Evolutionary conservation across 345 rosid species (phyloP).

Genomic region (Sonneratia alba): DNA sequence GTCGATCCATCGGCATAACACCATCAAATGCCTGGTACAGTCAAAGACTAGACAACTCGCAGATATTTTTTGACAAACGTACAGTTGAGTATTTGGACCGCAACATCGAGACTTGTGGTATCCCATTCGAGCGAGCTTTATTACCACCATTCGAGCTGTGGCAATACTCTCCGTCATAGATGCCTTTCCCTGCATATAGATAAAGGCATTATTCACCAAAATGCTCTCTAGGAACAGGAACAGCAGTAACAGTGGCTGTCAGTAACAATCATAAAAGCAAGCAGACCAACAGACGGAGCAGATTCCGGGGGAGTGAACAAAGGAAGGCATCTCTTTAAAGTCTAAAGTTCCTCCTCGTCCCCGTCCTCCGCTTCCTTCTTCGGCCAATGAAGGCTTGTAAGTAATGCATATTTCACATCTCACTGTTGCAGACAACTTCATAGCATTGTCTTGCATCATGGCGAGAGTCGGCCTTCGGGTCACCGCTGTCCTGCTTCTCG

Average conservation of each 20-base stretch:
- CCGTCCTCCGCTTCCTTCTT: neutral
- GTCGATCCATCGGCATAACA: too few relatives aligned
- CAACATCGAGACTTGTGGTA: too few relatives aligned
- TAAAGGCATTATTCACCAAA: neutral
- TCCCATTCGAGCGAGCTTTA: too few relatives aligned
- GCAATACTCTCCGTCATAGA: too few relatives aligned
- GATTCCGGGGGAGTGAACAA: neutral
- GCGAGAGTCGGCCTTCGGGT: neutral
- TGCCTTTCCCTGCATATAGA: neutral
- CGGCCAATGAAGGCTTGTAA: neutral
- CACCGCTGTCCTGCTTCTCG: neutral
- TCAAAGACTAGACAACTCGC: too few relatives aligned
- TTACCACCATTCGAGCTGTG: too few relatives aligned
- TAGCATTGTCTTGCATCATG: neutral
- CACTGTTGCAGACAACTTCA: neutral
- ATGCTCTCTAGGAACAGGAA: neutral
- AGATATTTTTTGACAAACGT: too few relatives aligned
- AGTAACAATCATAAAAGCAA: neutral
- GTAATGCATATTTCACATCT: neutral
- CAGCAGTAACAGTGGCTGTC: too few relatives aligned
- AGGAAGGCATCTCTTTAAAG: slow-evolving; percentile 4
- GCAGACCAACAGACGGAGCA: neutral
- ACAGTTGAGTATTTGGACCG: too few relatives aligned
- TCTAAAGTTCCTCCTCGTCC: neutral
- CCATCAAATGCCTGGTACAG: too few relatives aligned